phyloP scores from a whole-genome alignment of 495 filamentous ascomycete genomes.

The Aspergillus taichungensis region DNA sequence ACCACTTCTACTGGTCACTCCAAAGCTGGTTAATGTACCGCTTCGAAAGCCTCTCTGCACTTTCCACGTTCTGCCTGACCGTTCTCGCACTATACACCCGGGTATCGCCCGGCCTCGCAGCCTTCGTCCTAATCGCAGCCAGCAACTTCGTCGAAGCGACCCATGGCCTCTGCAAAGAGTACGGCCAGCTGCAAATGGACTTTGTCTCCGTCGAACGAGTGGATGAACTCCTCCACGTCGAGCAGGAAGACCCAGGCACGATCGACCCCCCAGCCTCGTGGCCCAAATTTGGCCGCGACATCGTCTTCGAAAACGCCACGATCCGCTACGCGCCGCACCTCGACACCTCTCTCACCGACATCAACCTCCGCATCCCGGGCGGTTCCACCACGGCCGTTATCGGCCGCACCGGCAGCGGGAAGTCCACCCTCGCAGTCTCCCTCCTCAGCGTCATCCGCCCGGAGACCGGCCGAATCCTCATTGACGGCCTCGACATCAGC shows the following conservation, averaged over 20 bases:
- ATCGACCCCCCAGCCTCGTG: slow-evolving; percentile 63
- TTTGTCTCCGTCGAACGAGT: slow-evolving; percentile 82
- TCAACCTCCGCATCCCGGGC: slow-evolving; percentile 61
- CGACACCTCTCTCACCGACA: slow-evolving; percentile 53
- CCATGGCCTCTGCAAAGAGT: slow-evolving; percentile 61
- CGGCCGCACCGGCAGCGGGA: slow-evolving; percentile 58
- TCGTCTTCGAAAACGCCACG: slow-evolving; percentile 67
- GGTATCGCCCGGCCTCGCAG: slow-evolving; percentile 62
- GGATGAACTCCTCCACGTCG: slow-evolving; percentile 65
- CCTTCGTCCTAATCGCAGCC: slow-evolving; percentile 52
- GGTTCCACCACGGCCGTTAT: slow-evolving; percentile 60
- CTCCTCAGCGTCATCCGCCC: slow-evolving; percentile 51
- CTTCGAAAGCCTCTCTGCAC: slow-evolving; percentile 61
- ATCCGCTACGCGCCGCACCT: slow-evolving; percentile 70
- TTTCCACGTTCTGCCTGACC: slow-evolving; percentile 63
- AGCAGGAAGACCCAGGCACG: slow-evolving; percentile 59
- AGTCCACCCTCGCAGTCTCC: slow-evolving; percentile 57
- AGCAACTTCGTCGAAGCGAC: slow-evolving; percentile 53
- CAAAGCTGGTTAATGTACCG: slow-evolving; percentile 76
- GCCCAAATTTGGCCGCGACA: slow-evolving; percentile 59
- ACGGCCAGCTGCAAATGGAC: slow-evolving; percentile 80
- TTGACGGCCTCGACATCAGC: slow-evolving; percentile 53
- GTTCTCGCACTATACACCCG: slow-evolving; percentile 59
- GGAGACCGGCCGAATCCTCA: slow-evolving; percentile 43
- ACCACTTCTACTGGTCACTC: slow-evolving; percentile 85